phyloP scores from a whole-genome alignment of 108 stramenopile species.

The Heterococcus sp. region DNA sequence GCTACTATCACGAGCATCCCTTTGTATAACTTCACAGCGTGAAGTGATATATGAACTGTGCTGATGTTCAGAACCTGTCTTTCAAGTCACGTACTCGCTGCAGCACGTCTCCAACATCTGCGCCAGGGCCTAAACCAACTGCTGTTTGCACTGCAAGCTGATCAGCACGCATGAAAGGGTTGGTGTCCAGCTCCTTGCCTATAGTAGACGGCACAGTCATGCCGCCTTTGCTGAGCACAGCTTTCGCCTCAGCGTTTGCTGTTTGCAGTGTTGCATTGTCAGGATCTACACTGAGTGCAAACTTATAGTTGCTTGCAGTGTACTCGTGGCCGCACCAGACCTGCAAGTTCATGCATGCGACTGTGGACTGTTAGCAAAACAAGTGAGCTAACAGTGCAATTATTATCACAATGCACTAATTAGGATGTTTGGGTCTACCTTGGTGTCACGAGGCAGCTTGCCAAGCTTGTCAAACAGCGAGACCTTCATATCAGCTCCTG shows the following conservation, averaged over 20 bases:
- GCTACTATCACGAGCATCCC: too few relatives aligned
- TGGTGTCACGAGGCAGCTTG: conserved; percentile 59
- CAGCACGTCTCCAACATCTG: not conserved
- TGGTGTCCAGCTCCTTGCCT: conserved; percentile 59
- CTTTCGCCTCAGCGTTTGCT: conserved; percentile 6
- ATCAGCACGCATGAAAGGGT: conserved; percentile 67
- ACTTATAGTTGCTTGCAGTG: conserved; percentile 63
- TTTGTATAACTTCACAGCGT: too few relatives aligned
- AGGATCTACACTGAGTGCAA: conserved; percentile 61
- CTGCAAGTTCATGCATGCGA: too few relatives aligned
- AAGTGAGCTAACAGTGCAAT: too few relatives aligned
- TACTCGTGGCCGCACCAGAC: conserved; percentile 72
- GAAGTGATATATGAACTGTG: too few relatives aligned
- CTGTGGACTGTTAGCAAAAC: too few relatives aligned
- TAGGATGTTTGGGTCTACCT: too few relatives aligned
- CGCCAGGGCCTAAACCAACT: not conserved
- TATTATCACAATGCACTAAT: too few relatives aligned
- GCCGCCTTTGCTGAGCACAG: conserved; percentile 2
- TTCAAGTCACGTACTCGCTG: not conserved
- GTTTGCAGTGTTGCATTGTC: conserved; percentile 51
- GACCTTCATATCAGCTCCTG: conserved; percentile 45
- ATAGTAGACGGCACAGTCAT: conserved; percentile 63
- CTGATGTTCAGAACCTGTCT: not conserved
- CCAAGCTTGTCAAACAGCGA: conserved; percentile 35
- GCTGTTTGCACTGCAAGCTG: conserved; percentile 10